phyloP scores from a whole-genome alignment of 1,139 yeast species.

The Yamadazyma oceani region DNA sequence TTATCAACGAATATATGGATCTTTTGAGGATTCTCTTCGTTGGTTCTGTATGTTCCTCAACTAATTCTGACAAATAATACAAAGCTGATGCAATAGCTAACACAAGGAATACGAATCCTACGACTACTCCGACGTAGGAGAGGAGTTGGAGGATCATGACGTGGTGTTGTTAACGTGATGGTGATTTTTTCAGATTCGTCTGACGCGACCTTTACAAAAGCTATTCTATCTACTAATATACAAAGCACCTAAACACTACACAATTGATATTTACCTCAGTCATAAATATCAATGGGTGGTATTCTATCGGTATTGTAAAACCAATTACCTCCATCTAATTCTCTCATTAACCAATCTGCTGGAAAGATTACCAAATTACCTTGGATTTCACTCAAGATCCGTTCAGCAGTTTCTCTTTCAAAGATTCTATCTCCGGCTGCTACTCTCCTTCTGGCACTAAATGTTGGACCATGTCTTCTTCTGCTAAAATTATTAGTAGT shows the following conservation, averaged over 20 bases:
- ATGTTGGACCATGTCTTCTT: conserved; percentile 28
- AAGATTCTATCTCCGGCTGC: conserved; percentile 55
- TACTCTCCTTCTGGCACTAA: conserved; percentile 37
- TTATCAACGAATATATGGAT: conserved; percentile 61
- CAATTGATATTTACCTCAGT: conserved; percentile 32
- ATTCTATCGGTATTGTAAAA: conserved; percentile 89
- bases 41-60: conserved; percentile 89
- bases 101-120: conserved; percentile 72
- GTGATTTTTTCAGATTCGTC: neutral
- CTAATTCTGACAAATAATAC: conserved; percentile 86
- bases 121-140: conserved; percentile 66
- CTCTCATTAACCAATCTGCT: conserved; percentile 83
- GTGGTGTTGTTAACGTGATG: too few species aligned
- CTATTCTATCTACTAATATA: too few species aligned
- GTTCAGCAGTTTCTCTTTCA: conserved; percentile 75
- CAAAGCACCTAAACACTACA: too few species aligned
- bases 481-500: conserved; percentile 9
- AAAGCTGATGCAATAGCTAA: conserved; percentile 76
- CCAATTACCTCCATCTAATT: conserved; percentile 91
- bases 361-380: conserved; percentile 93
- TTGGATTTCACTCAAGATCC: conserved; percentile 68
- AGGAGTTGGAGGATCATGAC: conserved; percentile 42
- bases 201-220: too few species aligned
- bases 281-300: conserved; percentile 95
- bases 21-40: conserved; percentile 69